Conservation (phyloP, 176 grass and related monocot genomes). For the Pontederia crassipes region DNA sequence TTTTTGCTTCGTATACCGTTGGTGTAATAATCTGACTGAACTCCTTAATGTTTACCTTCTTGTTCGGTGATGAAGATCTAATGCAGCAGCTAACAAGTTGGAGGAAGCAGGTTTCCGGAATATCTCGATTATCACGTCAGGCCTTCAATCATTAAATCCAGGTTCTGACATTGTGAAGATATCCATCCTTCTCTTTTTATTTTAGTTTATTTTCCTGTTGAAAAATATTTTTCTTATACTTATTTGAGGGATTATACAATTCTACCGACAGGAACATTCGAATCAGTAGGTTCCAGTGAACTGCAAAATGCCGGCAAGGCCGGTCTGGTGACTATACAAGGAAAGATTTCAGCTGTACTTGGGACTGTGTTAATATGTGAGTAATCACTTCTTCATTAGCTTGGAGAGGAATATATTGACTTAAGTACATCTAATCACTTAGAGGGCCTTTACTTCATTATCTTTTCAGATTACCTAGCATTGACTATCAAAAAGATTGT, state of each 20-base stretch:
- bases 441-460: too few relatives aligned
- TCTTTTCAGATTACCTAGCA: too few relatives aligned
- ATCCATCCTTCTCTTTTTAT: neutral
- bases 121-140: slow-evolving; percentile 64
- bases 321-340: slow-evolving; percentile 71
- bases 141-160: slow-evolving; percentile 82
- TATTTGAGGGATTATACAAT: neutral
- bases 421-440: too few relatives aligned
- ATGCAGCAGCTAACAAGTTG: slow-evolving; percentile 54
- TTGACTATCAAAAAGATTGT: too few relatives aligned
- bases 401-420: too few relatives aligned
- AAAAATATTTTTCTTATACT: neutral
- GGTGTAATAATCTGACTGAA: neutral
- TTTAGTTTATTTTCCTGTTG: neutral
- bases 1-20: too few relatives aligned
- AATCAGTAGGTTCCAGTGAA: slow-evolving; percentile 54
- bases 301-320: slow-evolving; percentile 79
- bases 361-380: slow-evolving; percentile 84
- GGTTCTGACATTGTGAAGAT: slow-evolving; percentile 10
- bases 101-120: slow-evolving; percentile 81
- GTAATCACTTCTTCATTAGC: slow-evolving; percentile 2
- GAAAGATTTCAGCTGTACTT: slow-evolving; percentile 79
- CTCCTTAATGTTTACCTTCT: neutral
- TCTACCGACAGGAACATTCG: slow-evolving; percentile 45
- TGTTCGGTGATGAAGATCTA: slow-evolving; percentile 44